Percentiles rank a stretch among this genome's conserved stretches.
Evolutionary conservation across 164 flowering plant genomes (phyloP).

Genomic region (Cinnamomum micranthum): DNA sequence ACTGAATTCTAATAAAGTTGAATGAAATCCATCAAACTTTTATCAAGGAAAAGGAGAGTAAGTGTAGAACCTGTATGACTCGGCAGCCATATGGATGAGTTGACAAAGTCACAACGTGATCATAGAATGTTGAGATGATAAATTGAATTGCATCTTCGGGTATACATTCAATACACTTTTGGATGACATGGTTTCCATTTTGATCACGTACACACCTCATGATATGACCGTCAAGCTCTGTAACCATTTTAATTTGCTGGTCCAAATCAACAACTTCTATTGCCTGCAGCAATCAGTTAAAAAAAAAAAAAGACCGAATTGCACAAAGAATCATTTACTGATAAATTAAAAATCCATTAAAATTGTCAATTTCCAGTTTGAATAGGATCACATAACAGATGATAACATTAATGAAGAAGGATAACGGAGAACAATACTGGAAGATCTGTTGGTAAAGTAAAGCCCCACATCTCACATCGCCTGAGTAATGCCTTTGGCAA

Average conservation of each 20-base stretch:
- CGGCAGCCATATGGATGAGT: constrained; percentile 99
- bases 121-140: constrained; percentile 74
- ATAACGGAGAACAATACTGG: not conserved
- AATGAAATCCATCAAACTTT: not conserved
- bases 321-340: not conserved
- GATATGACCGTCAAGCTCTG: constrained; percentile 87
- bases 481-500: too few relatives aligned
- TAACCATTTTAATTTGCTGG: constrained; percentile 87
- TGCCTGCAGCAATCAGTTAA: constrained; percentile 48
- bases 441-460: not conserved
- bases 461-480: too few relatives aligned
- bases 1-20: not conserved
- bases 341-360: not conserved
- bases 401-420: not conserved
- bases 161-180: constrained; percentile 95
- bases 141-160: constrained; percentile 91
- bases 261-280: constrained; percentile 96
- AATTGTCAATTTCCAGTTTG: not conserved
- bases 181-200: constrained; percentile 98
- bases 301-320: not conserved
- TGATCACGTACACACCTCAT: constrained; percentile 98
- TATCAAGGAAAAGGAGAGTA: constrained; percentile 3
- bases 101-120: constrained; percentile 86
- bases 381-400: not conserved
- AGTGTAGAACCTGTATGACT: constrained; percentile 77